phyloP scores from a whole-genome alignment of 345 rosid genomes.

The Boechera stricta region DNA sequence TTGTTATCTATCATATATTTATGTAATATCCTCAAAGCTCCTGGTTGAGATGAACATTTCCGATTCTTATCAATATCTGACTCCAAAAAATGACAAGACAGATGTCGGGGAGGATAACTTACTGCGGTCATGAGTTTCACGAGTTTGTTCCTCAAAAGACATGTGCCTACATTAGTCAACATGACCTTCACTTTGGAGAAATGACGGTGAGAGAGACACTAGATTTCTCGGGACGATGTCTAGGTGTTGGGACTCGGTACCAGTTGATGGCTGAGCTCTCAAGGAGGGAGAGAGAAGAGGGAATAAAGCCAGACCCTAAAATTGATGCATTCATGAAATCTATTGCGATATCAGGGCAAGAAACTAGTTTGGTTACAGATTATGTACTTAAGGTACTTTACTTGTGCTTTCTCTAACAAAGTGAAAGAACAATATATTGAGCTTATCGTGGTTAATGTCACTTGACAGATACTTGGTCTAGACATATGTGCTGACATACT shows the following conservation, averaged over 20 bases:
- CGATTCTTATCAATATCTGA: not conserved
- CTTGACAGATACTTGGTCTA: slow-evolving; percentile 67
- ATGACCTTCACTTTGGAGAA: slow-evolving; percentile 80
- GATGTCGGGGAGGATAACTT: slow-evolving; percentile 68
- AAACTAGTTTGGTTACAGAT: slow-evolving; percentile 72
- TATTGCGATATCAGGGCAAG: slow-evolving; percentile 61
- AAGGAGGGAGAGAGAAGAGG: slow-evolving; percentile 75
- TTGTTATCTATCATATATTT: slow-evolving; percentile 9
- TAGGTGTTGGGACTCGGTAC: slow-evolving; percentile 70
- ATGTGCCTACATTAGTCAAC: slow-evolving; percentile 81
- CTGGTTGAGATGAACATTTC: not conserved
- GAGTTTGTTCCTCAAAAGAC: slow-evolving; percentile 83
- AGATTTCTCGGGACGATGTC: slow-evolving; percentile 79
- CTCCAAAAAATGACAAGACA: slow-evolving; percentile 32
- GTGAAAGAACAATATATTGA: not conserved
- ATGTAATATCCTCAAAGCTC: not conserved
- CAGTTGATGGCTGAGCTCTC: slow-evolving; percentile 70
- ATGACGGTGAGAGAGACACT: slow-evolving; percentile 87
- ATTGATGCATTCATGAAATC: slow-evolving; percentile 86
- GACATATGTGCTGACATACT: slow-evolving; percentile 74
- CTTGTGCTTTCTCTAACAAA: not conserved
- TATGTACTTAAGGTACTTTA: slow-evolving; percentile 69
- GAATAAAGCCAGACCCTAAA: slow-evolving; percentile 73
- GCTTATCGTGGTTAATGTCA: slow-evolving; percentile 13
- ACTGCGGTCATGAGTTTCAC: slow-evolving; percentile 67